Evolutionary conservation across 108 stramenopile genomes (phyloP), one percentile per base, ranked within the genome.

Genomic region (Skeletonema marinoi): DNA sequence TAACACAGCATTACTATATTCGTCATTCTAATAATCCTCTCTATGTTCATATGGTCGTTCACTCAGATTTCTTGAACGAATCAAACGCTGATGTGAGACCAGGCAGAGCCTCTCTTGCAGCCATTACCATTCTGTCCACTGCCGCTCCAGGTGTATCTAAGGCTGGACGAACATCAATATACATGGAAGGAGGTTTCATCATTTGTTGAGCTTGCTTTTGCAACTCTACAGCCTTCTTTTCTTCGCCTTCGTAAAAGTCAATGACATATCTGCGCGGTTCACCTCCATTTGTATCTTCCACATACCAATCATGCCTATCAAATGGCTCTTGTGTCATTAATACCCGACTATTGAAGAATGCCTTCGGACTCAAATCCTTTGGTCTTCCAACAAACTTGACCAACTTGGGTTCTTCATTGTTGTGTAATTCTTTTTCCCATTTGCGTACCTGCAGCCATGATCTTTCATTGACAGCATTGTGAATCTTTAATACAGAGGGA

Each of bases 221-320:
- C 16, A 12, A 3, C 39, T n/a, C 59, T 38, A 12, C 71, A 16
- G 66, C 65, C 66, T 65, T 60, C 66, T 65, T 60, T 38, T 80
- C 74, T 42, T 87, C 79, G 14, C 88, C 89, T 75, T 94, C 86
- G 80, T 98, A 98, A 78, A 95, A 98, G 84, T 99, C 97, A 81
- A 99, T 93, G 32, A 99, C 96, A 83, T 99, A 99, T 66, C 98
- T 90, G 66, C 88, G 90, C 63, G 58, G 66, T 44, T 75, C 89
- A 50, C 80, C 71, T 1, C 77, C 84, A 17, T 77, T 68, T 5
- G 65, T 69, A 77, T 85, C 77, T 36, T 91, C 90, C 38, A 98
- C 94, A 76, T 96, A 96, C 98, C 98, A 99, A 81, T 99, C 98
- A 77, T 99, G 98, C 33, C 98, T 80, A 89, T 98, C 98, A 86